Evolutionary conservation across 1,284 basidiomycete genomes (phyloP).

Genomic region (Marasmius oreades): DNA sequence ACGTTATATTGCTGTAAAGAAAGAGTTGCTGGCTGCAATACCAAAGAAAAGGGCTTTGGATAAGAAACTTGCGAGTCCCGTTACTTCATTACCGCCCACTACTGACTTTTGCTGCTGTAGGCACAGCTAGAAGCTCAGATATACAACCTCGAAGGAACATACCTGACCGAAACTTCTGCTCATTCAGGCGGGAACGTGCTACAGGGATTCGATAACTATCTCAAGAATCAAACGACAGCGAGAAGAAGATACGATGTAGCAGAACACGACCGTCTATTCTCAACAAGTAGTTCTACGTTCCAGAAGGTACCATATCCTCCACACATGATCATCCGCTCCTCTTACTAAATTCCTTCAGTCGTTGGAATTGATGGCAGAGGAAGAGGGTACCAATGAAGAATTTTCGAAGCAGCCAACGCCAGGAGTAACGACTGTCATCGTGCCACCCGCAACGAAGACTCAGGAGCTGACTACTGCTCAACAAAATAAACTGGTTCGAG

Average conservation of each 20-base stretch:
- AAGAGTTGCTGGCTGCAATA: conserved; percentile 66
- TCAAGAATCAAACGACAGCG: conserved; percentile 68
- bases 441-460: conserved; percentile 64
- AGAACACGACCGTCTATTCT: conserved; percentile 77
- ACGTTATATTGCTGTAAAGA: conserved; percentile 65
- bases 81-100: neutral
- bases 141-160: conserved; percentile 67
- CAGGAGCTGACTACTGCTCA: conserved; percentile 67
- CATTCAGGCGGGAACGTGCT: conserved; percentile 81
- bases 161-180: conserved; percentile 68
- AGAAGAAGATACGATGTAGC: conserved; percentile 69
- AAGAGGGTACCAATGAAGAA: conserved; percentile 63
- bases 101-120: conserved; percentile 30
- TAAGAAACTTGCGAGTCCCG: conserved; percentile 60
- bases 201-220: conserved; percentile 77
- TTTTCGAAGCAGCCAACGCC: conserved; percentile 56
- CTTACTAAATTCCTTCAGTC: conserved; percentile 40
- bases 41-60: conserved; percentile 69
- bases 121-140: conserved; percentile 71
- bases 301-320: conserved; percentile 50
- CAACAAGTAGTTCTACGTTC: conserved; percentile 70
- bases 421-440: conserved; percentile 67
- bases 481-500: conserved; percentile 61
- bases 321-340: neutral
- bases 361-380: conserved; percentile 68